Evolutionary conservation across 2,329 filamentous ascomycete genomes (phyloP), one percentile per base, ranked within the genome.

Genomic region (Penicillium sumatraense): DNA sequence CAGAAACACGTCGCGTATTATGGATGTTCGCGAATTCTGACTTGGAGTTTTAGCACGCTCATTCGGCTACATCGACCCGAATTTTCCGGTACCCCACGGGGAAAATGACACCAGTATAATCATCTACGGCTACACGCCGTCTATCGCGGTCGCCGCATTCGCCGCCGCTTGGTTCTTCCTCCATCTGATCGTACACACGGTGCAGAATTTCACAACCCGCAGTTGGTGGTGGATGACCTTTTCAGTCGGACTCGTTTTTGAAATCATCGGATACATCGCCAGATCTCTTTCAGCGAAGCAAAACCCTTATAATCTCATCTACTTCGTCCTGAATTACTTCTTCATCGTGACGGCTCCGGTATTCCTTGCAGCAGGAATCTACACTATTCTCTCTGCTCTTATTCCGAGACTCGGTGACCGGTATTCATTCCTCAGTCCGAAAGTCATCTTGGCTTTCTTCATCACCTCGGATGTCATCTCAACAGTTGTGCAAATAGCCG

Each of bases 141-240:
- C 58, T 3, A 56, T 60, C 33, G 50, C 47, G 2, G 36, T 60
- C 10, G 56, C 58, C 9, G 58, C 53, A 9, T 56, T 60, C 18
- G 56, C 58, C 11, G 58, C 53, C 3, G 36, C 56, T 4, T 56
- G 58, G 58, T 60, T 60, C 24, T 56, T 58, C 16, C 20, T 59
- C 23, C 58, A 60, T 41, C 48, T 59, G 16, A 24, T 60, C n/a
- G 21, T 35, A 13, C 56, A 60, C 40, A 52, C 50, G 0, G 29
- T 20, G 5, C 58, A 56, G 41, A 53, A 38, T 2, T 49, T 52
- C 29, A 54, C 45, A 18, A 23, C 21, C 24, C 58, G 58, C 20
- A 60, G 58, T 27, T 60, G 58, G 58, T 59, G 56, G 53, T 59
- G 58, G 58, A 51, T 57, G 40, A 58, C 56, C 11, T 60, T 60